These are phyloP conservation scores for Candida rishiriensis DNA, from an alignment of 805 yeast genomes.

Conservation along the genomic window DNA sequence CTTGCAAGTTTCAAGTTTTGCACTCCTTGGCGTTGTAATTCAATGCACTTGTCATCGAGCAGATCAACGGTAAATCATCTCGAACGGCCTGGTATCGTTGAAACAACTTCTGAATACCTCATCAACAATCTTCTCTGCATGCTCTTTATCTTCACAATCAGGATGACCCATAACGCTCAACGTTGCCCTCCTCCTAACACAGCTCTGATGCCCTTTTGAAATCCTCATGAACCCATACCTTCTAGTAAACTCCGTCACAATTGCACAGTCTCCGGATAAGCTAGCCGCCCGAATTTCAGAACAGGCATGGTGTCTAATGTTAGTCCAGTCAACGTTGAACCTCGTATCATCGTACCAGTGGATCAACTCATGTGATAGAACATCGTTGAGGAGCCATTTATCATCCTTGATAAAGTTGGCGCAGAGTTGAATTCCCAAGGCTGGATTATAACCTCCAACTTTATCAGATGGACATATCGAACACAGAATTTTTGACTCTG, in stretches of 20 bases:
- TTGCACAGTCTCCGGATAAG: constrained; percentile 91
- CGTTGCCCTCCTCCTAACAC: constrained; percentile 85
- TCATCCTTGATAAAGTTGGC: constrained; percentile 65
- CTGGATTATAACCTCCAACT: constrained; percentile 93
- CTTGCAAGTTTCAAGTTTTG: too few relatives aligned
- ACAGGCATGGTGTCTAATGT: constrained; percentile 92
- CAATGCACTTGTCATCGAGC: too few relatives aligned
- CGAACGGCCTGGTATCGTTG: constrained; percentile 93
- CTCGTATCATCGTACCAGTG: constrained; percentile 90
- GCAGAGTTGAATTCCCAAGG: constrained; percentile 79
- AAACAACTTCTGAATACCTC: constrained; percentile 93
- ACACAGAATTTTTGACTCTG: constrained; percentile 59
- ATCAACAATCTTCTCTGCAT: constrained; percentile 75
- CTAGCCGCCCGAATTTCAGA: constrained; percentile 93
- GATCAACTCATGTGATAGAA: constrained; percentile 85
- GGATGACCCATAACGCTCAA: constrained; percentile 87
- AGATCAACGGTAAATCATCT: constrained; percentile 67
- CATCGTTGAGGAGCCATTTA: constrained; percentile 83
- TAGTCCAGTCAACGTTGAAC: constrained; percentile 81
- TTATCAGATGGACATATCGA: constrained; percentile 77
- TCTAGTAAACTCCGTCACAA: constrained; percentile 70
- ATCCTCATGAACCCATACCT: constrained; percentile 26
- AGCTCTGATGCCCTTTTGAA: constrained; percentile 78
- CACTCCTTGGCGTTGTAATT: too few relatives aligned
- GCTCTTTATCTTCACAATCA: constrained; percentile 61